Base-by-base conservation (phyloP, 2,329 filamentous ascomycete genomes). In the Pezicula carpinea region DNA sequence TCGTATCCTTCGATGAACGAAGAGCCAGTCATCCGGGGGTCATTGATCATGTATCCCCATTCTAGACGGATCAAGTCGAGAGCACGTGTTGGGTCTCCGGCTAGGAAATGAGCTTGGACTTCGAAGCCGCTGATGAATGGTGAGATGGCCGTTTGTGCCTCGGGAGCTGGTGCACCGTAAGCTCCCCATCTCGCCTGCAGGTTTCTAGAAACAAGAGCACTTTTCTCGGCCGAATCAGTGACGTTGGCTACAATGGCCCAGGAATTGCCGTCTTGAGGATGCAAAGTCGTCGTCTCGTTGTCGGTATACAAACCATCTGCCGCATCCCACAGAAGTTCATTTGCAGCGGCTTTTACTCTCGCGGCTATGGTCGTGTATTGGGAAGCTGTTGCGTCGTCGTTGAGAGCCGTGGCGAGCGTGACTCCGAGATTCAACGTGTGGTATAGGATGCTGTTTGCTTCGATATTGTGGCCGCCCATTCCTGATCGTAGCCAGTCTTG, bases 11-110 rank as follows among this genome's bases (percentile, higher is more conserved):
- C 23, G 11, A 26, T 26, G 11, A 26, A 26, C 7, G 23, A 26
- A 26, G 23, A 26, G 11, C 23, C 23, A 4, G 63, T 66, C 54
- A 64, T 62, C 8, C 66, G 43, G 66, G 56, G 13, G 52, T 53
- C 6, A 49, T 71, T 65, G 4, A 78, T 66, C 73, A 78, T 77
- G 54, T 74, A 78, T 0, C 68, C 72, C 72, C 73, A 77, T 52
- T 72, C 65, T 2, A 69, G 50, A 3, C 66, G 53, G 54, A 72
- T 70, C 5, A 74, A 57, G 2, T 57, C 66, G 1, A 73, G 55
- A 0, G 65, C 69, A 1, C 59, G 57, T 11, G 57, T 55, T 0
- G 65, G 54, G 26, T 69, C 62, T 10, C 55, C 56, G 0, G 69
- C 69, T 1, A 67, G 48, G 47, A 69, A 66, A 43, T 74, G 70